Base-by-base conservation (phyloP, 192 early-diverging fungal genomes). In the Gonapodya prolifera region DNA sequence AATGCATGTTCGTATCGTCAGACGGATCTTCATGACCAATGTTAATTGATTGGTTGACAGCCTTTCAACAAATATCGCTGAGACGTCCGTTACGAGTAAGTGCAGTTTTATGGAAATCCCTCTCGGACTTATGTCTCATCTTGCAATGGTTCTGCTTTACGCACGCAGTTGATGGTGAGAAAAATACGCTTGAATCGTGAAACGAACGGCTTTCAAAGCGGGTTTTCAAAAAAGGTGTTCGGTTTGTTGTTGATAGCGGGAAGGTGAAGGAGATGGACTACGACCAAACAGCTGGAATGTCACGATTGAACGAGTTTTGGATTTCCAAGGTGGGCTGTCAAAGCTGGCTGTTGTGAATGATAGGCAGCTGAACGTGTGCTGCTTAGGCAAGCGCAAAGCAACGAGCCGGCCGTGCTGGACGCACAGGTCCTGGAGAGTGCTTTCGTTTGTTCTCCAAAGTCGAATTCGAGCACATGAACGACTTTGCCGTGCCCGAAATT, bases 201-300 rank as follows among this genome's bases (percentile, higher is more conserved):
- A 34, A 85, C 84, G 33, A 85, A 83, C 77, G 79, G 83, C 84
- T 1, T 84, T 85, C 70, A 83, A 84, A 80, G 28, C 35, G 33
- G 61, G 83, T 84, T 1, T 85, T 78, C 0, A 84, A 83, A 30
- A 88, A 92, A 74, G 89, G 88, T n/a, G 88, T 92, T 17, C 80
- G 90, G 1, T 91, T 91, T 78, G 87, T 91, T 75, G 81, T 92
- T 31, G 90, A 91, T 78, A 91, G 89, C 28, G 89, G 87, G 79
- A 35, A 18, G 69, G 90, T 91, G 30, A 91, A 91, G 80, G 90
- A 91, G 78, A 85, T 87, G 78, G 84, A 79, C 17, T 90, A 89
- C 76, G 89, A 91, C 75, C n/a, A n/a, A n/a, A n/a, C n/a, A n/a
- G 33, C 82, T 28, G 83, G 86, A 23, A 69, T 90, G 45, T 84